phyloP scores from a whole-genome alignment of 2,329 filamentous ascomycete species.

The Neonectria punicea region DNA sequence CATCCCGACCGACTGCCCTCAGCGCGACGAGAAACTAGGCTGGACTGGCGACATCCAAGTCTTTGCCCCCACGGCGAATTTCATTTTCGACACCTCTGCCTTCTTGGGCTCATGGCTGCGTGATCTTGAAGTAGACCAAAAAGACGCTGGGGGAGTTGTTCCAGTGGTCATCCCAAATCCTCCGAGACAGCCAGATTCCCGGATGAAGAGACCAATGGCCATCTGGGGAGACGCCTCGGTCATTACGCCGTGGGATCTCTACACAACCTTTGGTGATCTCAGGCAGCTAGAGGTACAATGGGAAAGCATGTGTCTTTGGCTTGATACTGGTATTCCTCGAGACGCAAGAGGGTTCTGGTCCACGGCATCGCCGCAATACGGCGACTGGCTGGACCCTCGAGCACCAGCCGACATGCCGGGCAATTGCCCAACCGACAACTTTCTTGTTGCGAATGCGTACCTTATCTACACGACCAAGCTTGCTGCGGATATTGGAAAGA shows the following conservation, averaged over 20 bases:
- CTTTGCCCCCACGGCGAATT: conserved; percentile 60
- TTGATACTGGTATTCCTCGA: conserved; percentile 17
- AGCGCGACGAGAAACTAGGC: conserved; percentile 61
- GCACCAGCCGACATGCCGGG: conserved; percentile 14
- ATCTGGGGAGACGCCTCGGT: conserved; percentile 22
- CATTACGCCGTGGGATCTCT: conserved; percentile 18
- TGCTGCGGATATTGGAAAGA: not conserved
- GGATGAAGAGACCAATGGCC: conserved; percentile 6
- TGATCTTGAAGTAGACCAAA: not conserved
- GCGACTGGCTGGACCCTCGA: conserved; percentile 26
- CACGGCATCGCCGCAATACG: conserved; percentile 12
- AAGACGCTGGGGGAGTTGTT: not conserved
- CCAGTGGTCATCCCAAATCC: not conserved
- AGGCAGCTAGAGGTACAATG: conserved; percentile 11
- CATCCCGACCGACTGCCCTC: conserved; percentile 65
- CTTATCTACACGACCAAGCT: conserved; percentile 5
- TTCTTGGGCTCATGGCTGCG: not conserved
- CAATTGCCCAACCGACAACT: conserved; percentile 17
- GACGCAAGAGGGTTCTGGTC: conserved; percentile 10
- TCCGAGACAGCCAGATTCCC: not conserved
- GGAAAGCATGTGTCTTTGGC: conserved; percentile 19
- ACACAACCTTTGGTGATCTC: conserved; percentile 16
- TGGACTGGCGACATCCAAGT: conserved; percentile 61
- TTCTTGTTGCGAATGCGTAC: conserved; percentile 22
- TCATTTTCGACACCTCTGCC: conserved; percentile 44